Evolutionary conservation across 257 asterid genomes (phyloP).

Genomic region (Misopates orontium): DNA sequence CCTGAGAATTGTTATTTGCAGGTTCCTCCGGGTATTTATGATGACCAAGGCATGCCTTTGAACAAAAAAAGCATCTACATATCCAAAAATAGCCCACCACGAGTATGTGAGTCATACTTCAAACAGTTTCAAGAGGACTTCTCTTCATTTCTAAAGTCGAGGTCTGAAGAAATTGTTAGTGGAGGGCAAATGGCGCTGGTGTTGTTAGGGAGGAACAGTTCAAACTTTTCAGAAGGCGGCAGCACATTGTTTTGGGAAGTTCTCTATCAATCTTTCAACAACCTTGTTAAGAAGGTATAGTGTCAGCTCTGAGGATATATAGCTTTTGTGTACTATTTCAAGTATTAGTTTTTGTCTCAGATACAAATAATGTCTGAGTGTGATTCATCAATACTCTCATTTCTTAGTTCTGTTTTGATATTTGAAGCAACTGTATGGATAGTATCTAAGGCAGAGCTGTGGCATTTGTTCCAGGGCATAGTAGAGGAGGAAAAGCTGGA

Average conservation of each 20-base stretch:
- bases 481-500: conserved; percentile 48
- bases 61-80: conserved; percentile 55
- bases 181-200: conserved; percentile 56
- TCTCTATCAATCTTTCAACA: conserved; percentile 42
- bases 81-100: conserved; percentile 42
- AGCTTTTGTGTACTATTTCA: not conserved
- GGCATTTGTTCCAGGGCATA: conserved; percentile 36
- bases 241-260: conserved; percentile 50
- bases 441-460: not conserved
- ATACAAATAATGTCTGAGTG: too few relatives aligned
- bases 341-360: too few relatives aligned
- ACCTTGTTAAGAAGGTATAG: conserved; percentile 42
- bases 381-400: too few relatives aligned
- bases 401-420: not conserved
- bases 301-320: not conserved
- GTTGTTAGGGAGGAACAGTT: conserved; percentile 42
- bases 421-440: not conserved
- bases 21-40: conserved; percentile 56
- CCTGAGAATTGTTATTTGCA: too few relatives aligned
- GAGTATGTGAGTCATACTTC: conserved; percentile 43
- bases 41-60: conserved; percentile 38
- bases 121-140: conserved; percentile 53
- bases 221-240: conserved; percentile 36
- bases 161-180: conserved; percentile 44
- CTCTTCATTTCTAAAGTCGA: conserved; percentile 41